These are phyloP conservation scores for Eimeria sp. DNA, from an alignment of 169 alveolate species.

Conservation along the genomic window DNA sequence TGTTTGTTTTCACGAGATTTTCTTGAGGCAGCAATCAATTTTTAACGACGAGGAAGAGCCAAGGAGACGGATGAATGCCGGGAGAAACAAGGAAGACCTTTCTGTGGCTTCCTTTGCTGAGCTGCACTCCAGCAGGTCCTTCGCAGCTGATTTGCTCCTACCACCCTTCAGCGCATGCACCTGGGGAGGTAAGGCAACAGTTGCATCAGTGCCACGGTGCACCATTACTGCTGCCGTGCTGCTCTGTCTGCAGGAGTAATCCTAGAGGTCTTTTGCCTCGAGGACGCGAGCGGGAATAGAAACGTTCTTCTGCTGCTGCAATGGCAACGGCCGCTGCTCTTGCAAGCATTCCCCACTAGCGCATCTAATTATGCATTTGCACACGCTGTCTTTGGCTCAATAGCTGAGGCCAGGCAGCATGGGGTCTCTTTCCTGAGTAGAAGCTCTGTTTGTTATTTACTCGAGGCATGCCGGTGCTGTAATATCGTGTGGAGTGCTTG, in stretches of 20 bases:
- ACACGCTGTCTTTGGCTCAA: neutral
- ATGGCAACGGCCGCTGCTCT: neutral
- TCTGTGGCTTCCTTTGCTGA: conserved; percentile 46
- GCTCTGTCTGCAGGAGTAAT: too few species aligned
- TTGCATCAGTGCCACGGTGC: neutral
- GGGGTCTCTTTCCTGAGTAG: neutral
- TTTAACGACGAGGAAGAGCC: neutral
- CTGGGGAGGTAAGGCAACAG: conserved; percentile 36
- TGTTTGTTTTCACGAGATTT: neutral
- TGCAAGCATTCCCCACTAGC: neutral
- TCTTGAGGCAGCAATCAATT: neutral
- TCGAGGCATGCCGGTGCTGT: neutral
- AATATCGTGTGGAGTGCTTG: neutral
- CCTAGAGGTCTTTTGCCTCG: too few species aligned
- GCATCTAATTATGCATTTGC: neutral
- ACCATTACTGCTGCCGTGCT: too few species aligned
- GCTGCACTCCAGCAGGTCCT: conserved; percentile 21
- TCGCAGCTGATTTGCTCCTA: neutral
- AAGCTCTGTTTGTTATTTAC: neutral
- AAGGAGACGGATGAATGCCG: neutral
- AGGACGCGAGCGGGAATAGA: too few species aligned
- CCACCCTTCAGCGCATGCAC: conserved; percentile 62
- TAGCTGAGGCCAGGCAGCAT: neutral
- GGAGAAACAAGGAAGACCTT: neutral
- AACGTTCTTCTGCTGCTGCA: neutral